Conservation (phyloP, 306 rosid genomes). For the Dalbergia cultrata region DNA sequence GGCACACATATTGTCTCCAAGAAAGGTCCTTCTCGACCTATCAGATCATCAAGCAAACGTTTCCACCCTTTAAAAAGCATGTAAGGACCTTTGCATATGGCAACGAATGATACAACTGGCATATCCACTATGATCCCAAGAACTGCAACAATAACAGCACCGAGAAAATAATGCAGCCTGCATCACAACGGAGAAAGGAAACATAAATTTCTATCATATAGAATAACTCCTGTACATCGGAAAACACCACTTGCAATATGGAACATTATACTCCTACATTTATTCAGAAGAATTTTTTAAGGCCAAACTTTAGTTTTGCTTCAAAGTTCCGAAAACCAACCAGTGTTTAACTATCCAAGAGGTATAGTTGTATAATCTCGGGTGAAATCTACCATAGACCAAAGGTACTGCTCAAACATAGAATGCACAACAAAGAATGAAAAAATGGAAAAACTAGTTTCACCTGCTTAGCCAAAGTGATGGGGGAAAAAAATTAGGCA, state of each 20-base stretch:
- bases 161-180: constrained; percentile 79
- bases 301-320: constrained; percentile 9
- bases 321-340: background rate
- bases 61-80: constrained; percentile 98
- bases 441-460: constrained; percentile 1
- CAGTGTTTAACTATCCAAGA: constrained; percentile 10
- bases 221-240: background rate
- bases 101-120: constrained; percentile 72
- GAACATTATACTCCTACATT: background rate
- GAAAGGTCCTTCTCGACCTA: constrained; percentile 99
- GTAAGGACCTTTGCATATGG: constrained; percentile 74
- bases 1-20: constrained; percentile 98
- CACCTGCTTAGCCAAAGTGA: background rate
- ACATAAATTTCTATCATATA: background rate
- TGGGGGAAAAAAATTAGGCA: background rate
- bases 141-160: constrained; percentile 66
- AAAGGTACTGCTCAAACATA: constrained; percentile 2
- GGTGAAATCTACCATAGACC: constrained; percentile 24
- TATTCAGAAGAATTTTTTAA: background rate
- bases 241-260: background rate
- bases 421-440: constrained; percentile 3
- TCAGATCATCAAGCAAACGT: constrained; percentile 91
- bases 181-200: constrained; percentile 29
- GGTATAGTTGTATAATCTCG: background rate
- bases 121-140: constrained; percentile 78